Percentiles rank a stretch among this genome's conserved stretches.
These are phyloP conservation scores for Daldinia sp. DNA, from an alignment of 2,329 filamentous ascomycete species.

Conservation along the genomic window DNA sequence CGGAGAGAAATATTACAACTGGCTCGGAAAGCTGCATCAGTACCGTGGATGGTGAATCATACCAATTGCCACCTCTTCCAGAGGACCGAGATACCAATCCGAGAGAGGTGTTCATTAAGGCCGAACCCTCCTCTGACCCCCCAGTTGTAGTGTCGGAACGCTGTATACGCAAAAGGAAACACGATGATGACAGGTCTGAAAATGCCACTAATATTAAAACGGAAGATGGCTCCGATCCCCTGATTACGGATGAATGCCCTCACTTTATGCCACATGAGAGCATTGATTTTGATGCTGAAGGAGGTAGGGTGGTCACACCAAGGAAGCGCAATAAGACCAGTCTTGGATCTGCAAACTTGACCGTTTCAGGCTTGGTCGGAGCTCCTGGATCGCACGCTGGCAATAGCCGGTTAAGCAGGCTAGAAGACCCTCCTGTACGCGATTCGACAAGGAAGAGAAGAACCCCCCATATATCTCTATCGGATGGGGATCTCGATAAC, in stretches of 20 bases:
- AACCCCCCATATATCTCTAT: background rate
- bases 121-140: constrained; percentile 66
- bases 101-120: constrained; percentile 54
- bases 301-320: constrained; percentile 58
- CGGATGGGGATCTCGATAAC: background rate
- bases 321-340: constrained; percentile 52
- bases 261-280: constrained; percentile 64
- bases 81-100: constrained; percentile 10
- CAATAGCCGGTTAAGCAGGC: background rate
- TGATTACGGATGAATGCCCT: constrained; percentile 46
- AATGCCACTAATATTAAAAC: constrained; percentile 57
- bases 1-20: constrained; percentile 26
- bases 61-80: constrained; percentile 51
- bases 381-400: background rate
- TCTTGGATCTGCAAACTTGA: constrained; percentile 15
- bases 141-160: constrained; percentile 66
- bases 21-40: constrained; percentile 13
- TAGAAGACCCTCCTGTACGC: background rate
- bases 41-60: constrained; percentile 23
- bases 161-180: constrained; percentile 61
- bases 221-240: constrained; percentile 55
- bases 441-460: background rate
- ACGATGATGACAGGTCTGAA: constrained; percentile 45
- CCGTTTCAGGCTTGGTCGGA: background rate
- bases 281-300: constrained; percentile 69